Percentiles rank a stretch among this genome's conserved stretches.
phyloP scores from a whole-genome alignment of 805 yeast species.

The Lipomyces yamanashiensis region DNA sequence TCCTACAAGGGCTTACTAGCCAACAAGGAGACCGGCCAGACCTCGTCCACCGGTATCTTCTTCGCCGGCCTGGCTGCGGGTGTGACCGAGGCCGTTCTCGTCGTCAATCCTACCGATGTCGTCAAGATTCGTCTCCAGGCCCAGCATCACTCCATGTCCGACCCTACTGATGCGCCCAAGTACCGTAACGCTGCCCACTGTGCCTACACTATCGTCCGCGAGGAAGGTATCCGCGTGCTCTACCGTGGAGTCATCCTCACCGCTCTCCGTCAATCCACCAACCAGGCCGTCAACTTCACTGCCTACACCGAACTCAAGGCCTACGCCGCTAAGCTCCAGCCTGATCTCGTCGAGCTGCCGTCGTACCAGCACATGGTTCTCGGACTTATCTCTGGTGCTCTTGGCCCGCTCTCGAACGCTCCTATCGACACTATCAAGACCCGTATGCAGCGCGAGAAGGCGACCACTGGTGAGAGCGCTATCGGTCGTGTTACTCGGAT shows the following conservation, averaged over 20 bases:
- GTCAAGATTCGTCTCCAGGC: constrained; percentile 96
- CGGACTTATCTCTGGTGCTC: constrained; percentile 92
- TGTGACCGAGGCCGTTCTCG: constrained; percentile 89
- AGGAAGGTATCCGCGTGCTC: constrained; percentile 86
- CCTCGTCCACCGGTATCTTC: constrained; percentile 75
- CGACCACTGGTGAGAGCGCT: constrained; percentile 64
- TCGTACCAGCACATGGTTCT: constrained; percentile 92
- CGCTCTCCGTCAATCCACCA: constrained; percentile 96
- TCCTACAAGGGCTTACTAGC: constrained; percentile 71
- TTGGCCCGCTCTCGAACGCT: constrained; percentile 97
- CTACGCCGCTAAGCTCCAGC: constrained; percentile 59
- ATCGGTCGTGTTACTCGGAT: constrained; percentile 79
- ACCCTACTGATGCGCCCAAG: constrained; percentile 74
- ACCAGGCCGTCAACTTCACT: constrained; percentile 98
- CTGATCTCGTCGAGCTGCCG: constrained; percentile 69
- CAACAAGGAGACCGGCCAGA: constrained; percentile 47
- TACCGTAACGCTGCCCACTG: constrained; percentile 94
- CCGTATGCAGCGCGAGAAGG: constrained; percentile 89
- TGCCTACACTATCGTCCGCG: constrained; percentile 76
- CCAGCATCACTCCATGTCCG: constrained; percentile 86
- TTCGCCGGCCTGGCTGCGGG: constrained; percentile 97
- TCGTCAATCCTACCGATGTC: constrained; percentile 97
- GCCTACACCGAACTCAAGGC: constrained; percentile 86
- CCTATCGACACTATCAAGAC: constrained; percentile 97
- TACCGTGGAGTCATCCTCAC: constrained; percentile 95